Evolutionary conservation across 164 flowering plant species (phyloP).

Genomic region (Vitis labrusca): DNA sequence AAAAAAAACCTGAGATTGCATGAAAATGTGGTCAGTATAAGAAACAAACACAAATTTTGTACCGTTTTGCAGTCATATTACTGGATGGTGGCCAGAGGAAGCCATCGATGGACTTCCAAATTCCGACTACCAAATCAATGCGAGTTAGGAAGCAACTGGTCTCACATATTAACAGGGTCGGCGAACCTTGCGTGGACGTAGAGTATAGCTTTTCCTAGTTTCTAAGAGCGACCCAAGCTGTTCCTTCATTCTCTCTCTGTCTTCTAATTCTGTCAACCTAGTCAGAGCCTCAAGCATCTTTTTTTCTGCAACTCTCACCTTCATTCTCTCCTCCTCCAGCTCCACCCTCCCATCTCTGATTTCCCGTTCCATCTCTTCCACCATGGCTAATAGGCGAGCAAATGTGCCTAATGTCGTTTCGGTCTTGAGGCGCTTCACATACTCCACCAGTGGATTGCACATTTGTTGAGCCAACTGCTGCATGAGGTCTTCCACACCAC

Average conservation of each 20-base stretch:
- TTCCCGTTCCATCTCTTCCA: slow-evolving; percentile 41
- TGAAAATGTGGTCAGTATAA: too few species aligned
- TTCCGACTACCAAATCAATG: too few species aligned
- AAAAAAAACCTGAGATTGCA: too few species aligned
- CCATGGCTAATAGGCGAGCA: slow-evolving; percentile 20
- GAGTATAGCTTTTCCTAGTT: slow-evolving; percentile 12
- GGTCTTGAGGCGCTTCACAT: slow-evolving; percentile 33
- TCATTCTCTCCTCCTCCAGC: slow-evolving; percentile 40
- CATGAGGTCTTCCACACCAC: slow-evolving; percentile 39
- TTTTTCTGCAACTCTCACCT: slow-evolving; percentile 31
- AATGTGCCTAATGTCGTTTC: slow-evolving; percentile 36
- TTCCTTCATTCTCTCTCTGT: slow-evolving; percentile 26
- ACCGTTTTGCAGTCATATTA: too few species aligned
- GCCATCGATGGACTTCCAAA: too few species aligned
- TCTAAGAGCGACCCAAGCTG: slow-evolving; percentile 13
- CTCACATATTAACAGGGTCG: not conserved
- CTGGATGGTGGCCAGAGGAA: too few species aligned
- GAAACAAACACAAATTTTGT: too few species aligned
- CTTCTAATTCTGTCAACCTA: slow-evolving; percentile 33
- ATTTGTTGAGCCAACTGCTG: slow-evolving; percentile 29
- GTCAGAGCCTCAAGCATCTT: slow-evolving; percentile 29
- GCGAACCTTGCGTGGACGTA: slow-evolving; percentile 24
- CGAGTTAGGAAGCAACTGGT: too few species aligned
- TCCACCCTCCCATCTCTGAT: slow-evolving; percentile 22
- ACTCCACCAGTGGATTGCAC: slow-evolving; percentile 49